Conservation (phyloP, 495 filamentous ascomycete species). For the Penicillium steckii region DNA sequence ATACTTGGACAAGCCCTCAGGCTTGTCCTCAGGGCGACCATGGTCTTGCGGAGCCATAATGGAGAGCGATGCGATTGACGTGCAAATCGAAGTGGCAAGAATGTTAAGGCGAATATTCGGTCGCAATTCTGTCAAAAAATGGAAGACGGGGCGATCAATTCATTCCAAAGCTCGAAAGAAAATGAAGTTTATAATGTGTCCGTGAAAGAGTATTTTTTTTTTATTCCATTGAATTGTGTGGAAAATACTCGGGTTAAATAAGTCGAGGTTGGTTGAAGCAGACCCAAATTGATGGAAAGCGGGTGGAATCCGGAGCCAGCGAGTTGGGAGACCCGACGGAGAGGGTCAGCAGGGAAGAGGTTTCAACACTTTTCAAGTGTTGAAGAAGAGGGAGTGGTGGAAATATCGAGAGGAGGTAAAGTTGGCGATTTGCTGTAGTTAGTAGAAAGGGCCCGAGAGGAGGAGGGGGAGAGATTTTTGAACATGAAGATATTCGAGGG, state of each 20-base stretch:
- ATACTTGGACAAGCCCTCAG: conserved; percentile 61
- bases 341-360: conserved; percentile 9
- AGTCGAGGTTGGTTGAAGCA: background rate
- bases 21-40: conserved; percentile 45
- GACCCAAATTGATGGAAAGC: background rate
- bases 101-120: conserved; percentile 16
- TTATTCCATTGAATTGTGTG: too few species aligned
- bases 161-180: conserved; percentile 8
- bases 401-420: background rate
- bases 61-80: conserved; percentile 1
- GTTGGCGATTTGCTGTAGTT: too few species aligned
- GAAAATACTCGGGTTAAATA: background rate
- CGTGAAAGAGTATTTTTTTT: background rate
- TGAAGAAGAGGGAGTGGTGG: background rate
- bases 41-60: conserved; percentile 30
- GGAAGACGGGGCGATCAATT: conserved; percentile 7
- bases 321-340: conserved; percentile 11
- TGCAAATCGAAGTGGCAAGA: conserved; percentile 10
- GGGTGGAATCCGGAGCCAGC: background rate
- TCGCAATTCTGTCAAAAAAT: conserved; percentile 17
- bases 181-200: background rate
- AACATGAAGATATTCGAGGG: too few species aligned
- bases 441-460: too few species aligned
- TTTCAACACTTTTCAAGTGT: background rate
- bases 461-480: too few species aligned